These are phyloP conservation scores for Eutrema yunnanense DNA, from an alignment of 345 rosid species.

Conservation along the genomic window DNA sequence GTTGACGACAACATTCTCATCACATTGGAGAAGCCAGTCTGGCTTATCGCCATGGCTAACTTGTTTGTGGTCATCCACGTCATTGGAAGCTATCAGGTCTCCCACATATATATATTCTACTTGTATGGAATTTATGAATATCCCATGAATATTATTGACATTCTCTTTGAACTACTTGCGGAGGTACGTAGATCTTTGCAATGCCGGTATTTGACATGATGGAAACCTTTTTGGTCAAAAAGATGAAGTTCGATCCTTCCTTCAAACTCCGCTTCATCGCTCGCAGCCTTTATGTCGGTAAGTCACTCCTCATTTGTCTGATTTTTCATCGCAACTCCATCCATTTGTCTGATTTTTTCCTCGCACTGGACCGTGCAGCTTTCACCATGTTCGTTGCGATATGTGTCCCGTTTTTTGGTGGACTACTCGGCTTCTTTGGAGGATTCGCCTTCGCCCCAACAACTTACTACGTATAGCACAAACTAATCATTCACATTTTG, in stretches of 20 bases:
- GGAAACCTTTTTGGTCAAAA: slow-evolving; percentile 57
- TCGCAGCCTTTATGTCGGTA: slow-evolving; percentile 68
- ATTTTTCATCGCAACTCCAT: neutral
- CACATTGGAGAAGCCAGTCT: slow-evolving; percentile 55
- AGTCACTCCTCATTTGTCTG: neutral
- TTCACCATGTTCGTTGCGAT: slow-evolving; percentile 51
- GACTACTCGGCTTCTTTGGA: slow-evolving; percentile 69
- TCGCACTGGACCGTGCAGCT: slow-evolving; percentile 30
- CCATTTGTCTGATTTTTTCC: neutral
- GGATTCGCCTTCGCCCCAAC: slow-evolving; percentile 85
- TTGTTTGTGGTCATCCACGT: slow-evolving; percentile 76
- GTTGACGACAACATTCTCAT: slow-evolving; percentile 77
- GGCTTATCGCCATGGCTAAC: slow-evolving; percentile 83
- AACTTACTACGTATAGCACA: slow-evolving; percentile 43
- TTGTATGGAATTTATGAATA: neutral
- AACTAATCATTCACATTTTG: neutral
- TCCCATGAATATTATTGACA: neutral
- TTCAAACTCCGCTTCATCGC: slow-evolving; percentile 54
- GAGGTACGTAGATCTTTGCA: slow-evolving; percentile 44
- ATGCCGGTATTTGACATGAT: slow-evolving; percentile 92
- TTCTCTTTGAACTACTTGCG: neutral
- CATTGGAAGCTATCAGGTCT: slow-evolving; percentile 86
- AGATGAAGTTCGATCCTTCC: slow-evolving; percentile 42
- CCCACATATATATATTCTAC: neutral
- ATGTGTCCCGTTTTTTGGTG: slow-evolving; percentile 69